Base-by-base conservation (phyloP, 805 yeast genomes). In the Lipomyces anomalus region DNA sequence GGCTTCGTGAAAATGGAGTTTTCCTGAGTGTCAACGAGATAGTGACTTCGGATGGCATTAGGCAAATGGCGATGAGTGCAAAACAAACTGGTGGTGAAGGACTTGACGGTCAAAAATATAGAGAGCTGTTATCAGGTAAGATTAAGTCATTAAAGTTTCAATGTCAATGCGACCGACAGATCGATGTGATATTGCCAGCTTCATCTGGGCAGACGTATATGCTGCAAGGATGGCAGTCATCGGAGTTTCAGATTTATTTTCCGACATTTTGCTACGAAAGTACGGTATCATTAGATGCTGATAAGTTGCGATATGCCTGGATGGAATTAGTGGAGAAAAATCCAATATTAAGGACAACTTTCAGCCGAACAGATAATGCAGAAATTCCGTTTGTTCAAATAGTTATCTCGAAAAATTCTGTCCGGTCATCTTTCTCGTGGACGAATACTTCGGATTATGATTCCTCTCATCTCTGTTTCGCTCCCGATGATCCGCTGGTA, bases 171-270 rank as follows among this genome's bases (percentile, higher is more conserved):
- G 24, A 20, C 18, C 20, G 6, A 18, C 30, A 16, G 35, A 3
- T 21, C 21, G n/a, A 34, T 21, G 34, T 42, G 22, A 40, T 56
- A 6, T 29, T 50, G 9, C 60, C 60, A 3, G 48, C 53, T 3
- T 37, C 50, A 2, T 43, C 60, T 3, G 54, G 50, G 7, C 61
- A 57, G 42, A 33, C 47, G 6, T 57, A 53, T 38, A 57, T 58
- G 44, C 34, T 57, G 11, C 26, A 40, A 13, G 48, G 44, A 3
- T 57, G 61, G 59, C 44, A 42, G 26, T 23, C 40, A 20, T 43
- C 57, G 6, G 26, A 17, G 2, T 20, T 23, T 6, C 22, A 16
- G 11, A 34, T 38, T n/a, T 53, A 49, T 17, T 38, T 38, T 13
- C 42, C 52, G 6, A 50, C 45, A 2, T 56, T 56, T 28, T 17